Evolutionary conservation across 768 basidiomycete genomes (phyloP), one percentile per base, ranked within the genome.

Genomic region (Fomitopsis pulvina): DNA sequence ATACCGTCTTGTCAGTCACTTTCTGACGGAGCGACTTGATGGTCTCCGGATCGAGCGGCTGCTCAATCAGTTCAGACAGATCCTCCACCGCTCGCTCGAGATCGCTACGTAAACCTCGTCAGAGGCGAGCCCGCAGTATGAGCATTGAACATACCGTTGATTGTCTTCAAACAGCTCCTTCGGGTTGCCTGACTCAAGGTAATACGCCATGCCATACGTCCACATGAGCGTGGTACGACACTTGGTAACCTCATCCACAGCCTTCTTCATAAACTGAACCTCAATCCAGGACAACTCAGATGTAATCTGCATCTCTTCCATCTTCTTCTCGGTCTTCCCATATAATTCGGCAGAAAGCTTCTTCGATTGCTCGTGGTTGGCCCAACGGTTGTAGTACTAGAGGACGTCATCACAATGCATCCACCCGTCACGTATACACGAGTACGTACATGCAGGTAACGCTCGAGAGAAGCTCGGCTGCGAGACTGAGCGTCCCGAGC

Each of bases 151-250:
- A 37, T 53, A 84, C 88, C 88, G 77, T 69, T 99, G 96, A 63
- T 98, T 98, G 68, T 97, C 94, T 67, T 97, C 95, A 61, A 92
- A 98, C 41, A 98, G 70, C 62, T 92, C 89, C 70, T 97, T 98
- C 75, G 87, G 75, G 62, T 97, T 98, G 47, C 88, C 83, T 62
- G 78, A 85, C 34, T 81, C 85, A 25, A 99, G 79, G 63, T 97
- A 98, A 71, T 92, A 99, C 25, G 94, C 95, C 95, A 99, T 97
- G 2, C 92, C 88, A 60, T 99, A 99, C 11, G 95, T 97, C 95
- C 96, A 99, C 69, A 97, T 98, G 51, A 99, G 81, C 32, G 95
- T 97, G 74, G 83, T 89, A 24, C 96, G 82, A 69, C 96, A 90
- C 65, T 85, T 85, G 59, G 86, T 80, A 32, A 90, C 80, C 65